Conservation (phyloP, 1,284 basidiomycete species). For the Malassezia caprae region DNA sequence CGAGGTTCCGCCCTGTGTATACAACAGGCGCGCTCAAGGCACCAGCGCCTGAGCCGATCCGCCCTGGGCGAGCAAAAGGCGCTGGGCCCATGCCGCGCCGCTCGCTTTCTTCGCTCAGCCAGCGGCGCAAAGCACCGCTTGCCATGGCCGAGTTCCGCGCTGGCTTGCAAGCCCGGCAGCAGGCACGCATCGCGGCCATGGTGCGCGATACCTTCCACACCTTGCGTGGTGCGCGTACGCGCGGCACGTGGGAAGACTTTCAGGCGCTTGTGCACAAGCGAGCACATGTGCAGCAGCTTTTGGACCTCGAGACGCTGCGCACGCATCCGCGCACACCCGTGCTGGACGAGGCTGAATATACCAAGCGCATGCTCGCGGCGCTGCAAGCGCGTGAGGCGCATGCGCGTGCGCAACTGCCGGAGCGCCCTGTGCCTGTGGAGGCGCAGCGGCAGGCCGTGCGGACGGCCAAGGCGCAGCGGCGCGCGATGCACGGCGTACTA, state of each 20-base stretch:
- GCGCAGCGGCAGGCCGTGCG: background rate
- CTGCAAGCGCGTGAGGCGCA: slow-evolving; percentile 10
- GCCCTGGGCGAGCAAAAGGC: background rate
- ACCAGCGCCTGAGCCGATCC: background rate
- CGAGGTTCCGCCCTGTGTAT: slow-evolving; percentile 1
- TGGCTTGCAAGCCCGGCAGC: slow-evolving; percentile 6
- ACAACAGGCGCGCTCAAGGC: background rate
- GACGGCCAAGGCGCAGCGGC: slow-evolving; percentile 1
- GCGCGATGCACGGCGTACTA: slow-evolving; percentile 22
- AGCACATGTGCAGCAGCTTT: slow-evolving; percentile 14
- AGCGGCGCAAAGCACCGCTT: slow-evolving; percentile 16
- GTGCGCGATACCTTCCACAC: slow-evolving; percentile 7
- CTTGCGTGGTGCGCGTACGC: background rate
- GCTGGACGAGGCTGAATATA: slow-evolving; percentile 13
- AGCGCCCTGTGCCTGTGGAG: background rate
- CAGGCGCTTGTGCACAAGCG: slow-evolving; percentile 19
- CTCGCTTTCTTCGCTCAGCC: slow-evolving; percentile 1
- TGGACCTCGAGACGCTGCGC: slow-evolving; percentile 22
- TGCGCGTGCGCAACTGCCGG: slow-evolving; percentile 7
- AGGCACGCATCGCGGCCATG: slow-evolving; percentile 15
- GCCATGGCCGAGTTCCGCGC: slow-evolving; percentile 14
- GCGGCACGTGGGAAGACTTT: slow-evolving; percentile 7
- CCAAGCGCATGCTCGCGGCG: slow-evolving; percentile 14
- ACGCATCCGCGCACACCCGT: background rate
- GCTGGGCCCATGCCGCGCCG: background rate